Base-by-base conservation (phyloP, 495 filamentous ascomycete genomes). In the Haplographium delicatum region DNA sequence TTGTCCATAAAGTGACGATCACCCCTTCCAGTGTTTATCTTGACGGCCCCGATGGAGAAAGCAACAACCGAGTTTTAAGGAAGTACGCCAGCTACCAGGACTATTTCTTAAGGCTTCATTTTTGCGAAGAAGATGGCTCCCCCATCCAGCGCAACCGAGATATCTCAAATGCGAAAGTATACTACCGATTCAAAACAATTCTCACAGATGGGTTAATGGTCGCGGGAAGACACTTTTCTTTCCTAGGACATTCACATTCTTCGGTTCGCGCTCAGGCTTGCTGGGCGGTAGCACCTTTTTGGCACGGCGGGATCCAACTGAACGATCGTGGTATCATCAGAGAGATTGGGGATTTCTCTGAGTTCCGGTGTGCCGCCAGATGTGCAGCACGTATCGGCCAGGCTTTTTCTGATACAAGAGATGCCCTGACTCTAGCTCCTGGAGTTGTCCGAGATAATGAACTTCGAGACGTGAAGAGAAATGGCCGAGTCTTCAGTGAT, bases 371-470 rank as follows among this genome's bases (percentile, higher is more conserved):
- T 3, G 84, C 86, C 0, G 86, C 88, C 1, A 81, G 78, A 49
- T 89, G 84, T 51, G 88, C 88, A 0, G 88, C 88, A 0, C 70
- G 87, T 16, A 89, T 93, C 37, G 88, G 88, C 0, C 88, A 91
- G 57, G 82, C 85, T 0, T 93, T 93, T 44, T 86, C 86, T 0
- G 85, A 93, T 47, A 91, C 88, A 0, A 72, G 81, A 0, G 67
- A 77, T 20, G 53, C 72, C 0, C 56, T 86, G 2, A 57, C 70
- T 2, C 46, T 70, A 5, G 33, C 68, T 13, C 62, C 66, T 1
- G 33, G 65, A 22, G 25, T 37, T 10, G 67, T 72, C 5, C 30
- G 39, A 0, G 57, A 70, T 25, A 76, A 83, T 0, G n/a, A n/a
- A n/a, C n/a, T n/a, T n/a, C 47, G 43, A 0, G 82, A 77, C 43